Conservation (phyloP, 179 eudicot genomes). For the Heliamphora pulchella region DNA sequence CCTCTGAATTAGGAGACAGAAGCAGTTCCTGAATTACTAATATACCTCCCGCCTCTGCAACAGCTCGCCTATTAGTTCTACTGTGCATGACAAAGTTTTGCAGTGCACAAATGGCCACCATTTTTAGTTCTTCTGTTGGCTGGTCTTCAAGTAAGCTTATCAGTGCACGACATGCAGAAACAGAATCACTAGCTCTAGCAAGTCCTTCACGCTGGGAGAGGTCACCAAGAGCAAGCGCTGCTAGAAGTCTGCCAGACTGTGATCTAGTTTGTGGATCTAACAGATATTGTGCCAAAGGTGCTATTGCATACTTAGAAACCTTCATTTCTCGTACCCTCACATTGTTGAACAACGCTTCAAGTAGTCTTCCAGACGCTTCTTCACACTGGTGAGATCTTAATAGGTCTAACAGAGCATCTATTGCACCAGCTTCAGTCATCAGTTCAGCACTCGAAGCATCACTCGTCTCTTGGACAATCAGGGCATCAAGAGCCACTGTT, state of each 20-base stretch:
- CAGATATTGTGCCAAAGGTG: slow-evolving; percentile 60
- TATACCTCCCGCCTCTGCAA: slow-evolving; percentile 75
- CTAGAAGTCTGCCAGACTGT: slow-evolving; percentile 49
- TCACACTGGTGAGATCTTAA: slow-evolving; percentile 61
- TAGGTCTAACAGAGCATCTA: slow-evolving; percentile 50
- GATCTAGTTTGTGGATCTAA: slow-evolving; percentile 65
- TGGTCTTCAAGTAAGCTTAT: slow-evolving; percentile 54
- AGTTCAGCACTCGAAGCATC: slow-evolving; percentile 46
- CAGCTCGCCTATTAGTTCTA: slow-evolving; percentile 60
- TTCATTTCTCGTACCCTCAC: slow-evolving; percentile 52
- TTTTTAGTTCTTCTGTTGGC: slow-evolving; percentile 54
- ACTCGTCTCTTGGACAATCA: slow-evolving; percentile 42
- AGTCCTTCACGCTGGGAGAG: slow-evolving; percentile 63
- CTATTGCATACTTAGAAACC: slow-evolving; percentile 53
- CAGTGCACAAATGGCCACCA: slow-evolving; percentile 76
- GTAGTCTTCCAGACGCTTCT: slow-evolving; percentile 52
- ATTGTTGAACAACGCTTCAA: slow-evolving; percentile 57
- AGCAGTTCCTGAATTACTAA: slow-evolving; percentile 52
- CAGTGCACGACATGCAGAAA: slow-evolving; percentile 60
- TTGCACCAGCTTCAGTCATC: slow-evolving; percentile 61
- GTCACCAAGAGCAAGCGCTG: slow-evolving; percentile 69
- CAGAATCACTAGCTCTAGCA: slow-evolving; percentile 56
- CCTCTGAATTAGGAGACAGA: slow-evolving; percentile 40
- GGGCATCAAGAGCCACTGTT: slow-evolving; percentile 46
- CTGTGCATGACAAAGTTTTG: slow-evolving; percentile 68